These are phyloP conservation scores for Euphorbia neoarborescens DNA, from an alignment of 441 rosid species.

Conservation along the genomic window DNA sequence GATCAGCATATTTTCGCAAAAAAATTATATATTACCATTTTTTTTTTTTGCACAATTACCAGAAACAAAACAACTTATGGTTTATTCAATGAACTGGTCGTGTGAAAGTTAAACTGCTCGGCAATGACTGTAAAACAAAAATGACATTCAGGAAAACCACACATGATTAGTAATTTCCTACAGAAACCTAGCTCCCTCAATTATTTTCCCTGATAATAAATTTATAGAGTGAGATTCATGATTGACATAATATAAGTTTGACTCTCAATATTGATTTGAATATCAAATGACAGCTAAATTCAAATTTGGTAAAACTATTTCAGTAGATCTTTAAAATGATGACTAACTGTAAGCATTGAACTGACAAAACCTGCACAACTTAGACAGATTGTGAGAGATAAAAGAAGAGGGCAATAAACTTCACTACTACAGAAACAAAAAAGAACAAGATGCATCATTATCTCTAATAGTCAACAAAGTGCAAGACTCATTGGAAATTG, in stretches of 20 bases:
- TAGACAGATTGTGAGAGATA: background rate
- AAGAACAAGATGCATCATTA: background rate
- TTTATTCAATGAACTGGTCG: background rate
- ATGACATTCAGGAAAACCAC: background rate
- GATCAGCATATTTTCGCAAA: slow-evolving; percentile 13
- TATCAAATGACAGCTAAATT: background rate
- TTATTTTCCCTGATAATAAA: background rate
- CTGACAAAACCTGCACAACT: background rate
- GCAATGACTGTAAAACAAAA: background rate
- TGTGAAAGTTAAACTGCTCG: background rate
- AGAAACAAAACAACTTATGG: background rate
- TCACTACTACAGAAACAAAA: background rate
- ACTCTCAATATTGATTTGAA: background rate
- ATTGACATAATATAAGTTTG: background rate
- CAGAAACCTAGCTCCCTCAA: background rate
- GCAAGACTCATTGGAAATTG: background rate
- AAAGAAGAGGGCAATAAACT: background rate
- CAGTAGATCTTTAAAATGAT: background rate
- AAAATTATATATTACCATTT: background rate
- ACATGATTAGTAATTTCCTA: background rate
- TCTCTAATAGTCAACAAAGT: background rate
- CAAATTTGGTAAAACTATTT: background rate
- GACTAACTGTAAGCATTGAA: background rate
- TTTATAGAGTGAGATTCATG: background rate
- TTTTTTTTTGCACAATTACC: background rate